Conservation (phyloP, 805 yeast species). For the Teunomyces pallodes region DNA sequence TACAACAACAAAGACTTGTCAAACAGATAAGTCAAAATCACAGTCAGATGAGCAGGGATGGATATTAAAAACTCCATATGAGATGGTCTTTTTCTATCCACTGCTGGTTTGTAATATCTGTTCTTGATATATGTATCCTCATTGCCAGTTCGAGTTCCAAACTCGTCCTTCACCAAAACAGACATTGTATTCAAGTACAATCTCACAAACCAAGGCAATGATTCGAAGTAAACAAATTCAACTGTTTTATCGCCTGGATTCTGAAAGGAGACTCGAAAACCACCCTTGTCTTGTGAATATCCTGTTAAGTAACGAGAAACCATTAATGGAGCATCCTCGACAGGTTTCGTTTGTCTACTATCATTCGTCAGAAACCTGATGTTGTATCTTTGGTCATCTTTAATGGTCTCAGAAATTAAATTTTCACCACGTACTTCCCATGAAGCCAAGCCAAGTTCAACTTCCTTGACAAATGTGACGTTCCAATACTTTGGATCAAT, state of each 20-base stretch:
- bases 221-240: conserved; percentile 65
- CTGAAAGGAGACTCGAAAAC: conserved; percentile 72
- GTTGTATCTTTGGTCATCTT: conserved; percentile 27
- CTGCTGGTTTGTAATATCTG: conserved; percentile 69
- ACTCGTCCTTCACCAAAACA: conserved; percentile 26
- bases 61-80: conserved; percentile 68
- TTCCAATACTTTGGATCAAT: conserved; percentile 48
- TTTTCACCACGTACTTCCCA: conserved; percentile 6
- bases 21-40: conserved; percentile 69
- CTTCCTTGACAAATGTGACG: conserved; percentile 25
- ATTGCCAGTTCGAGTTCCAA: conserved; percentile 15
- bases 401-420: conserved; percentile 12
- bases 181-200: conserved; percentile 71
- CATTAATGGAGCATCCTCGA: conserved; percentile 55
- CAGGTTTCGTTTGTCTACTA: conserved; percentile 40
- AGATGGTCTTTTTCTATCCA: conserved; percentile 77
- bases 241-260: conserved; percentile 53
- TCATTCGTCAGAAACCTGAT: conserved; percentile 43
- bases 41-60: conserved; percentile 62
- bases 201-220: conserved; percentile 91
- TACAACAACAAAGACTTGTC: conserved; percentile 83
- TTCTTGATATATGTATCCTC: conserved; percentile 42
- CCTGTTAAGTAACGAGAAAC: conserved; percentile 90
- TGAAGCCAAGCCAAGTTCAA: conserved; percentile 7
- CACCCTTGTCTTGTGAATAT: conserved; percentile 87